A percentile compares a stretch with the other conserved stretches of the same genome.
phyloP scores from a whole-genome alignment of 257 asterid species.

The Linaria vulgaris region DNA sequence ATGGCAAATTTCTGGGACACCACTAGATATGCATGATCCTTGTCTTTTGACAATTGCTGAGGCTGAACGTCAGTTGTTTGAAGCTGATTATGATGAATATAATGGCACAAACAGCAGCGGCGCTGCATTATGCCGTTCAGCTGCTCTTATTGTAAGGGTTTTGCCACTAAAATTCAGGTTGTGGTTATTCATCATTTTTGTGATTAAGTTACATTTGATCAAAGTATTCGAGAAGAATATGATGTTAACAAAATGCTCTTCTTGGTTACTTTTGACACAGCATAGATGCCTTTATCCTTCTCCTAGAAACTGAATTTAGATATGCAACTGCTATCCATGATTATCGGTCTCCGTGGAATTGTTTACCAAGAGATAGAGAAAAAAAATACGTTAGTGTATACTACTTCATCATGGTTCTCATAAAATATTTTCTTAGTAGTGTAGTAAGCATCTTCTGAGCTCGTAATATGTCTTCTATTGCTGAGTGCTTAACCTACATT shows the following conservation, averaged over 20 bases:
- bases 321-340: no score
- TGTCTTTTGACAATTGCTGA: slow-evolving; percentile 87
- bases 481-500: no score
- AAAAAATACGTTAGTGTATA: no score
- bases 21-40: slow-evolving; percentile 80
- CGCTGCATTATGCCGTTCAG: slow-evolving; percentile 94
- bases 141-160: slow-evolving; percentile 83
- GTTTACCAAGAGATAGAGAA: no score
- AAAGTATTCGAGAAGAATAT: neutral
- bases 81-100: slow-evolving; percentile 88
- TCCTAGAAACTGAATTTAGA: no score
- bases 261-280: neutral
- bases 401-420: neutral
- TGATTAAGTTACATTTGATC: neutral
- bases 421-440: neutral
- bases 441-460: neutral
- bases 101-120: slow-evolving; percentile 71
- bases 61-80: slow-evolving; percentile 88
- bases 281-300: neutral
- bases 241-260: neutral
- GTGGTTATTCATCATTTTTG: neutral
- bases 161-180: neutral
- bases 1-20: slow-evolving; percentile 88
- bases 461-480: no score
- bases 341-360: no score